A percentile compares a stretch with the other conserved stretches of the same genome.
phyloP scores from a whole-genome alignment of 208 protist genomes.

The Acanthamoeba healyi region DNA sequence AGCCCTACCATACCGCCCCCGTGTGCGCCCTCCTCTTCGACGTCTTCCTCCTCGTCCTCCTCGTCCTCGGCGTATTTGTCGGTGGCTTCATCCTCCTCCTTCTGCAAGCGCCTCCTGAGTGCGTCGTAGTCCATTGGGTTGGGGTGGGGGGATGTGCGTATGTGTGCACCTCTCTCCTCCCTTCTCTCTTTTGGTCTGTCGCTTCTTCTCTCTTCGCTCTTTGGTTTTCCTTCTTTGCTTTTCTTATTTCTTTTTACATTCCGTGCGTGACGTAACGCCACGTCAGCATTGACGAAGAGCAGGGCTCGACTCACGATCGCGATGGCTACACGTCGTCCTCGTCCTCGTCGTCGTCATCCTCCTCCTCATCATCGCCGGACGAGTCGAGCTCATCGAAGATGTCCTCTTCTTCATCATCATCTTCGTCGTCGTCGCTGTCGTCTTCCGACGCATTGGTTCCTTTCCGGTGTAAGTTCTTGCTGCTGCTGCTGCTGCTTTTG shows the following conservation, averaged over 20 bases:
- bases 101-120: neutral
- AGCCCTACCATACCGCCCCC: neutral
- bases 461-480: neutral
- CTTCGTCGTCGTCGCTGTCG: neutral
- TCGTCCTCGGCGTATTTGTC: neutral
- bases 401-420: neutral
- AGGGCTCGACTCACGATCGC: no score
- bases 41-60: neutral
- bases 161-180: neutral
- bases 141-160: no score
- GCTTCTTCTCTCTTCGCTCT: neutral
- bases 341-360: neutral
- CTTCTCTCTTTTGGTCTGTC: neutral
- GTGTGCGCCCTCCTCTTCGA: neutral
- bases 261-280: neutral
- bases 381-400: neutral
- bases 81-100: neutral
- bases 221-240: neutral
- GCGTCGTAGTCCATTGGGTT: constrained; percentile 68
- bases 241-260: neutral
- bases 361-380: neutral
- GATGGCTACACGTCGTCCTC: no score
- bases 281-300: neutral
- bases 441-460: neutral
- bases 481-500: neutral